Evolutionary conservation across 495 filamentous ascomycete genomes (phyloP), one percentile per base, ranked within the genome.

Genomic region (Trichoderma parareesei): DNA sequence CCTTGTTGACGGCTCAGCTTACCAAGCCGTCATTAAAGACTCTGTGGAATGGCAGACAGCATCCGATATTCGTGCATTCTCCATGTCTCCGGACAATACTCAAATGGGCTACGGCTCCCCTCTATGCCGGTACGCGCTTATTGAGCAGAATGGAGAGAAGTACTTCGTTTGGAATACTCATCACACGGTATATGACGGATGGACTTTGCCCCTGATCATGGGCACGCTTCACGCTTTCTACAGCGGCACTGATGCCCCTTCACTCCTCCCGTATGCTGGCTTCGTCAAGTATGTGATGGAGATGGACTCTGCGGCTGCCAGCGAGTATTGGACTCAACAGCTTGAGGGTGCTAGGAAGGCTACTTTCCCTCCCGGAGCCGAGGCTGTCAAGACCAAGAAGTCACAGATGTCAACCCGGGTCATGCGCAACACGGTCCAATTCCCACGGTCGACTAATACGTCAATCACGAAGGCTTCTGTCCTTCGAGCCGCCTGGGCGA

Each of bases 401-500:
- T 57, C 53, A 10, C 27, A 57, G 3, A 57, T 7, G 2, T 37
- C 53, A 33, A 57, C 53, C 37, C 27, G 53, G 35, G 67, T 55
- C 5, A n/a, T 62, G 63, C 44, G 60, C n/a, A 46, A 69, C 49
- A 35, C 62, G 1, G 35, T 71, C 35, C 42, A 41, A 16, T 70
- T 75, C 11, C 65, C 71, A 5, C 70, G 64, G 53, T 57, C 53
- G 13, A 57, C 53, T n/a, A 37, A 37, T 37, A 68, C 75, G 0
- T 71, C 71, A 0, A 71, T 74, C 46, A 71, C 72, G 0, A 74
- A 79, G 37, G 78, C 80, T 55, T 73, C 78, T 0, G 71, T 82
- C 4, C 72, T 82, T 37, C 80, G 79, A 64, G 72, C 70, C 1
- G 77, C 78, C 2, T 82, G 79, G 79, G 77, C 78, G 2, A 69